Evolutionary conservation across 768 basidiomycete species (phyloP), one percentile per base, ranked within the genome.

Genomic region (Phylloporus sp.): DNA sequence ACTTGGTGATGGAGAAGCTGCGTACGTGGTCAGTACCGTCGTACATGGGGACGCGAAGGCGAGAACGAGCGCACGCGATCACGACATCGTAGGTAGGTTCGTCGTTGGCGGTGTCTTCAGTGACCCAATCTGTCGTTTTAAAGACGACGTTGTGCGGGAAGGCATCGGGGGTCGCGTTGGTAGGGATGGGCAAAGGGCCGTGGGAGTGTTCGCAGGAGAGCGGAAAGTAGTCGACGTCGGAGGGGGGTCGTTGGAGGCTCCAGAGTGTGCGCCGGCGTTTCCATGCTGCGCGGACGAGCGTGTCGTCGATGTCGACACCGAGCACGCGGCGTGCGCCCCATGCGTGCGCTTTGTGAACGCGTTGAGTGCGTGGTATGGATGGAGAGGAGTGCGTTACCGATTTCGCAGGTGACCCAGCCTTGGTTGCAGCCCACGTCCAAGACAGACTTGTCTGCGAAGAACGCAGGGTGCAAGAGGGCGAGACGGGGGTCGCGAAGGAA

Each of bases 391-490:
- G 26, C 4, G 34, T 18, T 5, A 53, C 90, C 90, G n/a, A 93
- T 80, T 62, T 93, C 88, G 60, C 85, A 85, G 1, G 87, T 84
- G 28, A 94, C 82, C 75, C 77, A 80, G 8, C 91, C 91, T 58
- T 89, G 83, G 62, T 94, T 95, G 61, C 88, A 90, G 1, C 91
- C 91, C 0, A 94, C 68, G 64, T 95, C 91, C 10, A 95, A 73
- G 3, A 93, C 83, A 38, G 71, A 69, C 48, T 78, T 77, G 13
- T 65, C 75, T 4, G 48, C 22, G 55, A 92, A 82, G 27, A 85
- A 68, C 2, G 64, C 54, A 4, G 63, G 32, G 0, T 82, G 82
- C 2, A 95, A 67, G 15, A 83, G 66, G 1, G 74, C 70, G 3
- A 95, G 73, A 14, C 92, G 78, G 0, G 78, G 74, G 61, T 93